Conservation (phyloP, 2,329 filamentous ascomycete species). For the Shiraia sp. region DNA sequence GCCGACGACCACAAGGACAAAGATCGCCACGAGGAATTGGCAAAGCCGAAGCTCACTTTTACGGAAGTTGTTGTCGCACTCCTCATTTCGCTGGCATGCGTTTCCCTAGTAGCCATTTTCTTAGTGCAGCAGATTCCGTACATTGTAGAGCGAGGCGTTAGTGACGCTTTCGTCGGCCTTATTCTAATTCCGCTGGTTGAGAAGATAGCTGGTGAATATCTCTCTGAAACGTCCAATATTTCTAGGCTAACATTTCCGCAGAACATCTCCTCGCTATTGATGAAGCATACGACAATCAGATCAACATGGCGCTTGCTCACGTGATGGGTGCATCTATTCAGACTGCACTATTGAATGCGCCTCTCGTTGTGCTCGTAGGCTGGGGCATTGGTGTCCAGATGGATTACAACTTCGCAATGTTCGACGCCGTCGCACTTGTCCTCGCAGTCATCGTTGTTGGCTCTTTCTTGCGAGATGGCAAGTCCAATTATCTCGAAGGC, state of each 20-base stretch:
- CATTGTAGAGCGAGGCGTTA: constrained; percentile 58
- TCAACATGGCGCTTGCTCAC: constrained; percentile 84
- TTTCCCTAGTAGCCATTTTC: constrained; percentile 73
- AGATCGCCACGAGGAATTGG: constrained; percentile 63
- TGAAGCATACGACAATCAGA: constrained; percentile 81
- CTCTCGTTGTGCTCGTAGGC: constrained; percentile 78
- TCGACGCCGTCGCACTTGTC: constrained; percentile 81
- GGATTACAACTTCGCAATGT: constrained; percentile 83
- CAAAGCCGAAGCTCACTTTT: constrained; percentile 72
- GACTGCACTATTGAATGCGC: constrained; percentile 85
- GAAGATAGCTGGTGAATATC: constrained; percentile 65
- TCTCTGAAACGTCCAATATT: neutral
- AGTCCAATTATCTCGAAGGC: constrained; percentile 90
- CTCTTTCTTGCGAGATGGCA: constrained; percentile 83
- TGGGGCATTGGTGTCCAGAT: constrained; percentile 72
- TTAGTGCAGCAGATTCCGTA: constrained; percentile 73
- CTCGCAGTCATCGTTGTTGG: constrained; percentile 85
- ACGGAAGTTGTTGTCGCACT: constrained; percentile 73
- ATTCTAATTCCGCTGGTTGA: constrained; percentile 83
- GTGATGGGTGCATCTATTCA: constrained; percentile 86
- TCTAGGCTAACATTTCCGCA: constrained; percentile 9
- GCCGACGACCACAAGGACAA: constrained; percentile 69
- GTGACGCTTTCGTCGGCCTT: constrained; percentile 64
- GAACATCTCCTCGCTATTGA: constrained; percentile 84
- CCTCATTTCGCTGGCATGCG: constrained; percentile 65